Conservation (phyloP, 768 basidiomycete genomes). For the Tricholoma flavovirens region DNA sequence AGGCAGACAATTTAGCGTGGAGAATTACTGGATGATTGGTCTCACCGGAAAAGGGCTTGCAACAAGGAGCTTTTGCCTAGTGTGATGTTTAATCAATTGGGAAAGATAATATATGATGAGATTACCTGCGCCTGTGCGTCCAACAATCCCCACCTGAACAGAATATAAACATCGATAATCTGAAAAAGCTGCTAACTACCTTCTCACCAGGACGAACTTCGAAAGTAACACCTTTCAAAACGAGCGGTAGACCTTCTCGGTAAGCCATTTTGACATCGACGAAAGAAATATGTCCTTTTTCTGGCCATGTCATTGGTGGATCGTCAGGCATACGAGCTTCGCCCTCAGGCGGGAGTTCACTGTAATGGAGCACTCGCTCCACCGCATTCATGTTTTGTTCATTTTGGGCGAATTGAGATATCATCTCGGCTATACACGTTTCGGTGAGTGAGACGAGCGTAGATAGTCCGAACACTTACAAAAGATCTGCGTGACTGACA, state of each 20-base stretch:
- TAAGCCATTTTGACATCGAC: slow-evolving; percentile 52
- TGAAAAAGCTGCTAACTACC: slow-evolving; percentile 26
- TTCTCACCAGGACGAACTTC: slow-evolving; percentile 57
- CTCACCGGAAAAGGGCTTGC: slow-evolving; percentile 51
- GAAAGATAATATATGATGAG: not conserved
- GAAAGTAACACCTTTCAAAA: slow-evolving; percentile 57
- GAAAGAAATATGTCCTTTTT: slow-evolving; percentile 49
- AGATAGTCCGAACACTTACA: slow-evolving; percentile 29
- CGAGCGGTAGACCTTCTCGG: slow-evolving; percentile 56
- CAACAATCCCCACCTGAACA: slow-evolving; percentile 40
- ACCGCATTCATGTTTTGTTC: slow-evolving; percentile 73
- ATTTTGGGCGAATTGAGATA: slow-evolving; percentile 50
- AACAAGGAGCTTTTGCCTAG: slow-evolving; percentile 51
- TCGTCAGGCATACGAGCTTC: slow-evolving; percentile 36
- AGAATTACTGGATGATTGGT: not conserved
- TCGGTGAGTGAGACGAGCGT: not conserved
- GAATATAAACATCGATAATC: not conserved
- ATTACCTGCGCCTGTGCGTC: slow-evolving; percentile 40
- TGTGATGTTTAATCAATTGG: not conserved
- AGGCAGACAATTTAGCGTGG: not conserved
- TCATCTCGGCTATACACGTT: slow-evolving; percentile 39
- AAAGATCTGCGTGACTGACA: slow-evolving; percentile 45
- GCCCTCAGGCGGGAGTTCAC: slow-evolving; percentile 55
- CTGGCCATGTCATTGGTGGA: slow-evolving; percentile 44
- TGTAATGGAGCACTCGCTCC: slow-evolving; percentile 66